Percentiles rank a stretch among this genome's conserved stretches.
Conservation (phyloP, 345 rosid genomes). For the Salix viminalis region DNA sequence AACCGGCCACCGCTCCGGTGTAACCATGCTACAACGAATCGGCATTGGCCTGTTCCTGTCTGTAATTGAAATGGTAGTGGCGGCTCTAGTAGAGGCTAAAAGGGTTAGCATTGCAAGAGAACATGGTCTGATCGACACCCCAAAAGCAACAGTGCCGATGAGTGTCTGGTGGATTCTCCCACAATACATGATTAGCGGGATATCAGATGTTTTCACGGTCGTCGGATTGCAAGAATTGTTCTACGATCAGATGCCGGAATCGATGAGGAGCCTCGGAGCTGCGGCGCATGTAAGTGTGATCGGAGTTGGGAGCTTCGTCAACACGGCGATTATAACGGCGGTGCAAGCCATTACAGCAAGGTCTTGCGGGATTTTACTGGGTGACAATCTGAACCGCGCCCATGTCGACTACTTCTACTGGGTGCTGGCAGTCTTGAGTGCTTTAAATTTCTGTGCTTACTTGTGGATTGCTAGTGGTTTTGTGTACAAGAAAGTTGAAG, state of each 20-base stretch:
- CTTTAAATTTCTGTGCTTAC: conserved; percentile 47
- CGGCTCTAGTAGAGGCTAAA: conserved; percentile 60
- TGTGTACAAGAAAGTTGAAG: conserved; percentile 54
- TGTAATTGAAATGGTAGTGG: conserved; percentile 47
- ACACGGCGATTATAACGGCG: conserved; percentile 45
- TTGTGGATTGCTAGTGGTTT: conserved; percentile 53
- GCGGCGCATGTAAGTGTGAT: conserved; percentile 56
- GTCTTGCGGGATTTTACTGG: conserved; percentile 50
- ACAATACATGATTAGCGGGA: conserved; percentile 56
- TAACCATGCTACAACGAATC: conserved; percentile 74
- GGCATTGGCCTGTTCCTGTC: conserved; percentile 70
- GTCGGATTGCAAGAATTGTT: conserved; percentile 86
- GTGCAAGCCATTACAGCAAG: conserved; percentile 47
- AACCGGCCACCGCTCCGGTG: conserved; percentile 63
- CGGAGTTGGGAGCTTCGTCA: conserved; percentile 77
- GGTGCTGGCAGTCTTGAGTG: conserved; percentile 65
- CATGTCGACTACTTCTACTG: conserved; percentile 63
- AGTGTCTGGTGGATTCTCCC: conserved; percentile 84
- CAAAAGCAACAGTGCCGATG: conserved; percentile 59
- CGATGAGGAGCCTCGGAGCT: conserved; percentile 83
- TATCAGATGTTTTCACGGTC: conserved; percentile 60
- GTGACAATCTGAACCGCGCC: conserved; percentile 59
- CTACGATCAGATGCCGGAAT: conserved; percentile 82
- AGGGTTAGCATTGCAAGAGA: conserved; percentile 51
- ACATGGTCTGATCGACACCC: conserved; percentile 49